These are phyloP conservation scores for Leishmania turanica DNA, from an alignment of 208 protist genomes.

Conservation along the genomic window DNA sequence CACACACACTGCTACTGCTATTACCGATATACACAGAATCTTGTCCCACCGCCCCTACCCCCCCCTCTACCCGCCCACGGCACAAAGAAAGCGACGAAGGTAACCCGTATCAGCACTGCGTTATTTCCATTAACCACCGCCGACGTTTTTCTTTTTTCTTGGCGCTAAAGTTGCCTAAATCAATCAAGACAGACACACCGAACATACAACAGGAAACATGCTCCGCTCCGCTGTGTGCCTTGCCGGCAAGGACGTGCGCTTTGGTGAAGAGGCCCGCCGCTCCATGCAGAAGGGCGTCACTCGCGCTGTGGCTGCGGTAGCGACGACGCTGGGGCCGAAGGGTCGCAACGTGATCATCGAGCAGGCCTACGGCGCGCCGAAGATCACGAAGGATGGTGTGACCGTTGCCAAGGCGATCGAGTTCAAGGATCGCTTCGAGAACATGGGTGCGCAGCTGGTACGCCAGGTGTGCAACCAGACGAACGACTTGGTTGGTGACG, in stretches of 20 bases:
- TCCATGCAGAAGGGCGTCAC: constrained; percentile 96
- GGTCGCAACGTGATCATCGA: constrained; percentile 99
- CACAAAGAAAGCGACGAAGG: not conserved
- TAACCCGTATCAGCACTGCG: not conserved
- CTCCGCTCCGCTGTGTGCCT: constrained; percentile 53
- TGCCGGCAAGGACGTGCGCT: constrained; percentile 95
- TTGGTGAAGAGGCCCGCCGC: constrained; percentile 92
- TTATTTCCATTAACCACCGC: not conserved
- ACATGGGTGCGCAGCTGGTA: constrained; percentile 99
- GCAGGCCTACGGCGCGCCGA: constrained; percentile 97
- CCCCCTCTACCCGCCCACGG: not conserved
- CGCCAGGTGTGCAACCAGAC: constrained; percentile 97
- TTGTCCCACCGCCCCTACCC: not conserved
- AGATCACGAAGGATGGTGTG: constrained; percentile 99
- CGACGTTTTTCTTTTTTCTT: not conserved
- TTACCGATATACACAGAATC: not conserved
- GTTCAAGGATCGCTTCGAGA: constrained; percentile 97
- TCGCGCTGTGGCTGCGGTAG: constrained; percentile 96
- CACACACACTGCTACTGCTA: not conserved
- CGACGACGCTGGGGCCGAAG: constrained; percentile 98
- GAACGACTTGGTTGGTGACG: constrained; percentile 98
- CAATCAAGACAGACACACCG: not conserved
- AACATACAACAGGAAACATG: constrained; percentile 37
- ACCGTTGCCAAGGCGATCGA: constrained; percentile 99
- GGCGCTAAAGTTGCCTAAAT: not conserved